Evolutionary conservation across 2,329 filamentous ascomycete species (phyloP), one percentile per base, ranked within the genome.

Genomic region (Aspergillus sp.): DNA sequence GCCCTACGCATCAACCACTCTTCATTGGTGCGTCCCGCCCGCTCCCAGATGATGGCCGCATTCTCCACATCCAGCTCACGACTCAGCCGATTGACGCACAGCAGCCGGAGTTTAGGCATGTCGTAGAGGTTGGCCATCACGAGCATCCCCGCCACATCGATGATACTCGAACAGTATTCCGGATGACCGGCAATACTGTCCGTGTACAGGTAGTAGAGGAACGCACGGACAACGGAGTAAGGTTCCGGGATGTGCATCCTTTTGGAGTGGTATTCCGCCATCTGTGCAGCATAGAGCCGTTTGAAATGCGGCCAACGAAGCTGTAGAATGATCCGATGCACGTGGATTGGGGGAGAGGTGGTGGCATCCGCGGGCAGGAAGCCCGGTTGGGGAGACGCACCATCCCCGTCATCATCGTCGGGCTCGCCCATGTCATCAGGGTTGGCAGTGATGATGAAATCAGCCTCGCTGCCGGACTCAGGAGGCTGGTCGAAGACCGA

Each of bases 41-140:
- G 90, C 71, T 97, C 92, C 91, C 95, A 99, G 51, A 96, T 92
- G 61, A 95, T 87, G 58, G 94, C 96, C 2, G 93, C 93, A 66
- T 96, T 91, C 54, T 95, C 90, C 36, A 97, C 88, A 67, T 97
- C 93, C 3, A 99, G 82, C 67, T 99, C 94, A 56, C 90, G 88
- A 51, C 89, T 87, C 3, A 99, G 81, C 8, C 94, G 84, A 67
- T 96, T 93, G 50, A 97, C 89, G 68, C 93, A 96, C 1, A 97
- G 80, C 7, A 96, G 82, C 17, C 93, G 88, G 20, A 99, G 83
- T 60, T 94, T 90, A 1, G 92, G 92, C 76, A 99, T 95, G 67
- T 96, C 93, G 75, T 99, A 99, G 44, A 97, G 89, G 70, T 97
- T 96, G 41, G 91, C 91, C 89, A 99, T 95, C 58, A 99, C 93